Conservation (phyloP, 208 protist species). For the Borovskyia barvae region DNA sequence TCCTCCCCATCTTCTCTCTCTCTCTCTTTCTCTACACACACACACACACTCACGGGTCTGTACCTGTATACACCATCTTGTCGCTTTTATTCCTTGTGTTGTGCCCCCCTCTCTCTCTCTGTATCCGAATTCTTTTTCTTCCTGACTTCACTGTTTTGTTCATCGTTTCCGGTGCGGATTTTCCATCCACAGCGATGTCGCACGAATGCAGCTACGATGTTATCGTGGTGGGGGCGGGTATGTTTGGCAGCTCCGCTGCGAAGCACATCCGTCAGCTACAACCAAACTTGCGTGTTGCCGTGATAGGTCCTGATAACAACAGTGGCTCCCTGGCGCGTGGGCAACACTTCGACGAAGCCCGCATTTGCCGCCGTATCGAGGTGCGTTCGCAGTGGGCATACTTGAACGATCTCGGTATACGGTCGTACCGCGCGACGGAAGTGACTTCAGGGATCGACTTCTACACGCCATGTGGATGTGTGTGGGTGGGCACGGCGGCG, state of each 20-base stretch:
- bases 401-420: conserved; percentile 16
- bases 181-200: too few species aligned
- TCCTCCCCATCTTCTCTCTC: not conserved
- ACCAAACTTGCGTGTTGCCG: conserved; percentile 8
- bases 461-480: conserved; percentile 18
- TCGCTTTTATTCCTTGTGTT: too few species aligned
- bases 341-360: conserved; percentile 30
- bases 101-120: not conserved
- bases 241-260: conserved; percentile 25
- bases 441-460: conserved; percentile 14
- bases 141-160: not conserved
- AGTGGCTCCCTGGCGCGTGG: conserved; percentile 11
- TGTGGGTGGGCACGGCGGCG: conserved; percentile 9
- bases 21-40: not conserved
- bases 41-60: not conserved
- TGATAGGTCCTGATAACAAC: conserved; percentile 21
- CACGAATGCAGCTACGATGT: conserved; percentile 15
- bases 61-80: not conserved
- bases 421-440: conserved; percentile 19
- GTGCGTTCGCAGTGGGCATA: conserved; percentile 4
- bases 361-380: conserved; percentile 26
- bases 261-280: conserved; percentile 17
- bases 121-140: not conserved
- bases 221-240: conserved; percentile 23
- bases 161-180: too few species aligned